Percentiles rank a stretch among this genome's conserved stretches.
These are phyloP conservation scores for Blastomyces percursus DNA, from an alignment of 2,329 filamentous ascomycete species.

Conservation along the genomic window DNA sequence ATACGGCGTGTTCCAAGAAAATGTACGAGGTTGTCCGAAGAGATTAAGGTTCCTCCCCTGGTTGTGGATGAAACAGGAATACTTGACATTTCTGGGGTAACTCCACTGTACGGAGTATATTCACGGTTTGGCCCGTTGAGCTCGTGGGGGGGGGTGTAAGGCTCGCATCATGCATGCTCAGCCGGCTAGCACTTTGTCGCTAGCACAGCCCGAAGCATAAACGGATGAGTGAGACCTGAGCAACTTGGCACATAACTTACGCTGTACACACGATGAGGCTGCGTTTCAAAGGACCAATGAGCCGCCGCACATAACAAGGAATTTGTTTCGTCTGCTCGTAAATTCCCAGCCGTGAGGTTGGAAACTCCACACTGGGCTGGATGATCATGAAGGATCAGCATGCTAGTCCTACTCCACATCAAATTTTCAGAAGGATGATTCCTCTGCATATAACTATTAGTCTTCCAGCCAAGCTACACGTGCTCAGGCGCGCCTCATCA, in stretches of 20 bases:
- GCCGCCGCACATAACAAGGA: not conserved
- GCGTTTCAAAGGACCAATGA: not conserved
- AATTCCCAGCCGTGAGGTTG: not conserved
- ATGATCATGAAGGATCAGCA: not conserved
- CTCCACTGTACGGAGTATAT: no score
- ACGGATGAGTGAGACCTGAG: not conserved
- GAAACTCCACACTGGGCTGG: no score
- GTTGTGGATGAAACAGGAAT: not conserved
- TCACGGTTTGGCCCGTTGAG: not conserved
- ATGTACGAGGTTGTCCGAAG: not conserved
- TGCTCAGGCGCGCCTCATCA: no score
- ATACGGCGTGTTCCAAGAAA: not conserved
- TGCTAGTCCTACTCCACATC: not conserved
- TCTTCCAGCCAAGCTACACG: no score
- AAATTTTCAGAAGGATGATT: not conserved
- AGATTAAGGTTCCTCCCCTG: not conserved
- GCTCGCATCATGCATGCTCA: not conserved
- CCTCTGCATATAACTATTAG: not conserved
- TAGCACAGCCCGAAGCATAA: not conserved
- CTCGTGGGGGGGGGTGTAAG: not conserved
- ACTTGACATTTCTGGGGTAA: not conserved
- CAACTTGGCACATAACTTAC: not conserved
- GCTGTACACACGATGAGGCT: not conserved
- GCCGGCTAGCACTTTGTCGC: not conserved
- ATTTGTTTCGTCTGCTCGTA: not conserved